A percentile compares a stretch with the other conserved stretches of the same genome.
Conservation (phyloP, 1,139 yeast genomes). For the Pichia kudriavzevii region DNA sequence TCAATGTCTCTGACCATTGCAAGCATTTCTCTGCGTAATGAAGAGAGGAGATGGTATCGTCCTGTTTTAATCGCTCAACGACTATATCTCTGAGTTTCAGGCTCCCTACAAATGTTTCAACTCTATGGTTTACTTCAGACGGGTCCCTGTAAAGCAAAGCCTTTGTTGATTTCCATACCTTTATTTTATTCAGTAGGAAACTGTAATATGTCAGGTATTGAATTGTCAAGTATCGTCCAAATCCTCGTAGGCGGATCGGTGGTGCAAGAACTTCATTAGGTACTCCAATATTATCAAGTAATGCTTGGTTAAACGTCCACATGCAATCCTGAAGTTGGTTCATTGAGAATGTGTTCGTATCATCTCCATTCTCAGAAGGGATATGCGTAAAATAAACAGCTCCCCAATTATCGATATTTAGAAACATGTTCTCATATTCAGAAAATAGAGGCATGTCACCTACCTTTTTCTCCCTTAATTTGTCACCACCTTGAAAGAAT, state of each 20-base stretch:
- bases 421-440: conserved; percentile 16
- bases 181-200: conserved; percentile 10
- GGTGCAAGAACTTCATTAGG: conserved; percentile 23
- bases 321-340: conserved; percentile 17
- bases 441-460: conserved; percentile 15
- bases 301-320: conserved; percentile 20
- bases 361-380: not conserved
- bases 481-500: conserved; percentile 16
- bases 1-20: too few species aligned
- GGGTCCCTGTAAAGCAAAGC: not conserved
- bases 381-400: conserved; percentile 22
- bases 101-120: not conserved
- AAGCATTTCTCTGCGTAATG: too few species aligned
- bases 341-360: not conserved
- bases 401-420: conserved; percentile 20
- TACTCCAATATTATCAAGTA: conserved; percentile 17
- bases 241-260: conserved; percentile 17
- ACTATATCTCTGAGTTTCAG: not conserved
- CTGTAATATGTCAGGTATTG: conserved; percentile 19
- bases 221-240: conserved; percentile 18
- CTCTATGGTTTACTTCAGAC: not conserved
- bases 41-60: too few species aligned
- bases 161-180: not conserved
- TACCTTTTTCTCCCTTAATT: conserved; percentile 11
- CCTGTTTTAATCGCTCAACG: too few species aligned